phyloP scores from a whole-genome alignment of 23 red algal species.

The Agarophyton chilense region DNA sequence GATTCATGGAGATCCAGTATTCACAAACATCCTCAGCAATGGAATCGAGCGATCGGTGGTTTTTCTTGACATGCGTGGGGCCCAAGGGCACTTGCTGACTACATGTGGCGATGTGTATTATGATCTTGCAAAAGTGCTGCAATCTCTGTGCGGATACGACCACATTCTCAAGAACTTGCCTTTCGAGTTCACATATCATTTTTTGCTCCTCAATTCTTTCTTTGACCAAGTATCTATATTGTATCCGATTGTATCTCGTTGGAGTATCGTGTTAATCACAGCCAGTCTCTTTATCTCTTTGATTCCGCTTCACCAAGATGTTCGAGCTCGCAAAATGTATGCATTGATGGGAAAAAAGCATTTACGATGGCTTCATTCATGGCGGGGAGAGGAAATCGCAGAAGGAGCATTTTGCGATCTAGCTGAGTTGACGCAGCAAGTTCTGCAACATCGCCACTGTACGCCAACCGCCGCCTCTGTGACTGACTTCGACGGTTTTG shows the following conservation, averaged over 20 bases:
- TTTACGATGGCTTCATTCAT: background rate
- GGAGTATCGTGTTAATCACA: constrained; percentile 3
- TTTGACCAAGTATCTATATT: constrained; percentile 5
- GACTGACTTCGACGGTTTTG: background rate
- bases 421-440: background rate
- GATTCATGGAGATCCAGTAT: constrained; percentile 48
- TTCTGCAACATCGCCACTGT: background rate
- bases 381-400: background rate
- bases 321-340: background rate
- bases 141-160: constrained; percentile 35
- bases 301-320: constrained; percentile 1
- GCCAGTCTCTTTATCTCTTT: constrained; percentile 2
- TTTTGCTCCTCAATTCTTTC: background rate
- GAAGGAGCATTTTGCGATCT: constrained; percentile 10
- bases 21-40: constrained; percentile 36
- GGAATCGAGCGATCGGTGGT: background rate
- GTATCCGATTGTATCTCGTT: background rate
- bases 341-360: background rate
- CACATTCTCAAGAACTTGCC: background rate
- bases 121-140: constrained; percentile 39
- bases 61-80: constrained; percentile 34
- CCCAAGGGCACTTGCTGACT: background rate
- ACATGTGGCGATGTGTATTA: constrained; percentile 39
- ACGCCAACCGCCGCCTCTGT: background rate
- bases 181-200: background rate